phyloP scores from a whole-genome alignment of 1,139 yeast genomes.

The Yamadazyma kanchanaburiensis region DNA sequence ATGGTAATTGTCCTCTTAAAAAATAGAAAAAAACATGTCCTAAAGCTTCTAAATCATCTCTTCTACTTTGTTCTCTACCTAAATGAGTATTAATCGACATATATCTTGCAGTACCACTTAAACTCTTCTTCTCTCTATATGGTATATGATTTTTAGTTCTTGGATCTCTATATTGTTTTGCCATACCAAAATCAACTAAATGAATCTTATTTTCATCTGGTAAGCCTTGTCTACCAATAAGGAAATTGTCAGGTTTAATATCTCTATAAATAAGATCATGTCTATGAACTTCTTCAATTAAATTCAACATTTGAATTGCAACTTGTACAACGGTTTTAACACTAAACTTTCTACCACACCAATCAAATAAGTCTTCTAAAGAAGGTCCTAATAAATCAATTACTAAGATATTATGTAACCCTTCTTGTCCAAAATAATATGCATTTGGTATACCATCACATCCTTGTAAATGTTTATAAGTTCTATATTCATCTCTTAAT shows the following conservation, averaged over 20 bases:
- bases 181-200: constrained; percentile 92
- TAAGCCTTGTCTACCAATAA: constrained; percentile 69
- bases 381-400: constrained; percentile 95
- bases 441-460: constrained; percentile 87
- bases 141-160: constrained; percentile 94
- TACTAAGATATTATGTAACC: constrained; percentile 88
- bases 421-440: constrained; percentile 96
- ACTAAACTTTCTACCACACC: constrained; percentile 93
- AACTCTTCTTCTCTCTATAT: constrained; percentile 88
- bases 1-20: constrained; percentile 89
- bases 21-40: constrained; percentile 96
- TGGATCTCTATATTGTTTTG: constrained; percentile 94
- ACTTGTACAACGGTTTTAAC: constrained; percentile 87
- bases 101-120: constrained; percentile 96
- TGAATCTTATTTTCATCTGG: constrained; percentile 53
- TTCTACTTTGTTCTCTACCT: constrained; percentile 93
- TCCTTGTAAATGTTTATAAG: constrained; percentile 84
- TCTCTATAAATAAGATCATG: constrained; percentile 90
- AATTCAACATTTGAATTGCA: constrained; percentile 86
- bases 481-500: constrained; percentile 89
- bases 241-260: constrained; percentile 92
- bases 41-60: constrained; percentile 93
- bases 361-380: constrained; percentile 91
- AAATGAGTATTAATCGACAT: constrained; percentile 97
- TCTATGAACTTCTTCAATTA: constrained; percentile 85